These are phyloP conservation scores for Wickerhamomyces chambardii DNA, from an alignment of 805 yeast species.

Conservation along the genomic window DNA sequence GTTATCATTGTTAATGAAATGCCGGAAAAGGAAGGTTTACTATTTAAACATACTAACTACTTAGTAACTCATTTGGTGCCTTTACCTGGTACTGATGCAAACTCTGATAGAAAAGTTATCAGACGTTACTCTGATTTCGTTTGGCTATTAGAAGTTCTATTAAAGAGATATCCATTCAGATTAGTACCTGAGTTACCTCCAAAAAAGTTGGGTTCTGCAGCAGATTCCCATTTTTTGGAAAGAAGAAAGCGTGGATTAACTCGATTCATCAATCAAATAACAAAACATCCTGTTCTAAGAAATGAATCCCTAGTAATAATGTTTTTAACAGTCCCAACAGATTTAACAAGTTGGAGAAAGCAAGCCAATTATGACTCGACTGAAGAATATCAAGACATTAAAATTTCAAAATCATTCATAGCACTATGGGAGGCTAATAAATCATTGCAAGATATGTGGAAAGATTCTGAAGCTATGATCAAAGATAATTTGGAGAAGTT, in stretches of 20 bases:
- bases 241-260: conserved; percentile 76
- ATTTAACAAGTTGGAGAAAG: conserved; percentile 69
- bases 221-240: conserved; percentile 75
- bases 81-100: conserved; percentile 21
- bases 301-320: conserved; percentile 67
- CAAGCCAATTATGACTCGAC: conserved; percentile 65
- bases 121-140: conserved; percentile 89
- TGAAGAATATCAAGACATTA: conserved; percentile 68
- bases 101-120: conserved; percentile 37
- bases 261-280: conserved; percentile 71
- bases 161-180: conserved; percentile 80
- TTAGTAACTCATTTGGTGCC: conserved; percentile 49
- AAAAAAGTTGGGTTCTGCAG: conserved; percentile 51
- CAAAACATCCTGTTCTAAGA: conserved; percentile 73
- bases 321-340: conserved; percentile 83
- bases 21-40: conserved; percentile 83
- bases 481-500: conserved; percentile 40
- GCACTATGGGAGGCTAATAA: conserved; percentile 31
- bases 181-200: conserved; percentile 80
- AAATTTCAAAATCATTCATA: conserved; percentile 35
- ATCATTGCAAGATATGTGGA: conserved; percentile 25
- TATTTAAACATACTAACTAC: conserved; percentile 86
- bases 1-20: conserved; percentile 59
- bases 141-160: conserved; percentile 71
- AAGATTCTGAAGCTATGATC: conserved; percentile 24